phyloP scores from a whole-genome alignment of 176 grass and related monocot species.

The Neostapfia colusana region DNA sequence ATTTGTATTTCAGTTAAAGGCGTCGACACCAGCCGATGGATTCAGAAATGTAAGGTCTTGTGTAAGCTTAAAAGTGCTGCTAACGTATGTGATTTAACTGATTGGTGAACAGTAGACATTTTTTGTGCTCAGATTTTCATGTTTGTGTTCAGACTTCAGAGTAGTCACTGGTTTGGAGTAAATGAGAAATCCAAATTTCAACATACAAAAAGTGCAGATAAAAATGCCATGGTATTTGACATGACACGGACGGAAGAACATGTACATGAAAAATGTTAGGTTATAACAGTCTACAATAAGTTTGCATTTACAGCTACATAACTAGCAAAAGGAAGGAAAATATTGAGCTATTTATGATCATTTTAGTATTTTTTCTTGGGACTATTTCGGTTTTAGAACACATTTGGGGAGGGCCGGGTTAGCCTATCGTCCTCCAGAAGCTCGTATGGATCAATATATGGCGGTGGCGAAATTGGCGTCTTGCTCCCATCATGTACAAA shows the following conservation, averaged over 20 bases:
- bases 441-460: constrained; percentile 78
- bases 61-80: not conserved
- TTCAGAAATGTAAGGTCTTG: not conserved
- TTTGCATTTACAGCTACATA: constrained; percentile 46
- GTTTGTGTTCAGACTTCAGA: not conserved
- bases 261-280: not conserved
- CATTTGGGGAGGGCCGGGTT: constrained; percentile 47
- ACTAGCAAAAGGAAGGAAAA: constrained; percentile 21
- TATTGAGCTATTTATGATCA: constrained; percentile 29
- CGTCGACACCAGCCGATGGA: not conserved
- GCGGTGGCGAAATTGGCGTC: constrained; percentile 42
- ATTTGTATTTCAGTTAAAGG: not conserved
- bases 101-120: not conserved
- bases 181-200: not conserved
- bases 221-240: not conserved
- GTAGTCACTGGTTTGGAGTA: not conserved
- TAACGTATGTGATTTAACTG: not conserved
- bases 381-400: constrained; percentile 39
- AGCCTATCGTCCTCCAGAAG: constrained; percentile 87
- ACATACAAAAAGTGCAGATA: not conserved
- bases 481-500: constrained; percentile 81
- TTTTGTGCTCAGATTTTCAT: not conserved
- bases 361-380: not conserved
- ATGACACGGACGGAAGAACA: not conserved
- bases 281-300: constrained; percentile 45